Conservation (phyloP, 2,329 filamentous ascomycete genomes). For the Cladophialophora immunda region DNA sequence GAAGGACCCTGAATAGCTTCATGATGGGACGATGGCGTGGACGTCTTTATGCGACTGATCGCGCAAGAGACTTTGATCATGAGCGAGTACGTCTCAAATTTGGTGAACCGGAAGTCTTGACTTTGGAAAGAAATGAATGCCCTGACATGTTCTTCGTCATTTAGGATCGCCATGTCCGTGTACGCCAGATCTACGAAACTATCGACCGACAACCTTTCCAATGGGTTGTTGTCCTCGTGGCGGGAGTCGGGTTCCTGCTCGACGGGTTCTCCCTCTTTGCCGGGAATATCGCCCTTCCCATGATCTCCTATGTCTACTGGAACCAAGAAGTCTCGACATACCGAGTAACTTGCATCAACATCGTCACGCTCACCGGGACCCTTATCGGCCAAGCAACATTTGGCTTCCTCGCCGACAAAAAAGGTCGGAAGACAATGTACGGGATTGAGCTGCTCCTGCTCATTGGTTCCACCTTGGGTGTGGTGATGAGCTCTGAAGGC, state of each 20-base stretch:
- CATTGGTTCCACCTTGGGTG: slow-evolving; percentile 56
- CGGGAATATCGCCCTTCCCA: slow-evolving; percentile 60
- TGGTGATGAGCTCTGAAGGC: slow-evolving; percentile 57
- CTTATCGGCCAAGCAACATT: slow-evolving; percentile 59
- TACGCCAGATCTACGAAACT: slow-evolving; percentile 55
- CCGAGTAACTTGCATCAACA: slow-evolving; percentile 53
- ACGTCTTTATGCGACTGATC: slow-evolving; percentile 53
- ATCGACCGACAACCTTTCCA: slow-evolving; percentile 55
- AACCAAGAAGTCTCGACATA: slow-evolving; percentile 47
- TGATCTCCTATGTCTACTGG: slow-evolving; percentile 60
- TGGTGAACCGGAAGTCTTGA: slow-evolving; percentile 20
- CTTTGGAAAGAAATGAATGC: background rate
- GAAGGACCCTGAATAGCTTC: background rate
- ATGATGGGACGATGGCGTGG: slow-evolving; percentile 38
- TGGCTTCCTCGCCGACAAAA: slow-evolving; percentile 57
- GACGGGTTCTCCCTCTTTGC: slow-evolving; percentile 60
- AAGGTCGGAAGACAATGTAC: slow-evolving; percentile 61
- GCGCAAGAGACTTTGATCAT: slow-evolving; percentile 55
- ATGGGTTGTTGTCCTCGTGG: slow-evolving; percentile 56
- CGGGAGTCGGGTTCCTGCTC: slow-evolving; percentile 60
- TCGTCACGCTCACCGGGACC: slow-evolving; percentile 57
- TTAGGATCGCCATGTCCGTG: slow-evolving; percentile 54
- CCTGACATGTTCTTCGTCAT: background rate
- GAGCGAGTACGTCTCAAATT: slow-evolving; percentile 44
- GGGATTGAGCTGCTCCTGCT: slow-evolving; percentile 59